Base-by-base conservation (phyloP, 495 filamentous ascomycete genomes). In the Aspergillus haitiensis region DNA sequence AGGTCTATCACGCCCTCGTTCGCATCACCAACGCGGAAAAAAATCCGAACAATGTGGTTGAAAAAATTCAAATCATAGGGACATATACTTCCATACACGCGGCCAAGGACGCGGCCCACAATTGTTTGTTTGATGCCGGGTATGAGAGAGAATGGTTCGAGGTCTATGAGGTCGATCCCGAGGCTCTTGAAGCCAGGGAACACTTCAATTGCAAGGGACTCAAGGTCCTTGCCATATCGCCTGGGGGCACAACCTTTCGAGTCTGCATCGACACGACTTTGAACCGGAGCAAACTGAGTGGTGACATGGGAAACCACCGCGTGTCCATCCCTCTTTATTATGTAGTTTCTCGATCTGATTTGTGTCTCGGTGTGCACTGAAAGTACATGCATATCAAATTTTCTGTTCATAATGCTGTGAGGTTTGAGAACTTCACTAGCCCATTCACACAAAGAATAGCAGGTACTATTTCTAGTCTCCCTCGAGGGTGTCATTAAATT, bases 81-180 rank as follows among this genome's bases (percentile, higher is more conserved):
- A 62, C 64, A 7, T 69, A 69, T 45, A 64, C 59, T n/a, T 62
- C 61, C 33, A 44, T 64, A 3, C 21, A 33, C 0, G 55, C 64
- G 16, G 64, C 64, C 35, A 66, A 66, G 33, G 44, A 50, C n/a
- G 67, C 64, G 5, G 67, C 67, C 1, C 60, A 66, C 46, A 52
- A 49, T 52, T 61, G 52, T 21, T 62, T 69, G 10, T 64, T 55
- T 32, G 54, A 64, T 18, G 58, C 56, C 10, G 67, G 67, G 3
- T 69, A 69, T 34, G 64, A 66, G 35, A 44, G 55, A n/a, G 67
- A 69, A 12, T 66, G 58, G 55, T 69, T 69, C 46, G 15, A 48
- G 2, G 21, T 21, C 36, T 66, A 62, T 37, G 47, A 69, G 27
- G 55, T 50, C 10, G 54, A 40, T 15, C 11, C 47, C 1, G 40